A percentile compares a stretch with the other conserved stretches of the same genome.
Evolutionary conservation across 495 filamentous ascomycete species (phyloP).

Genomic region (Daldinia caldariorum): DNA sequence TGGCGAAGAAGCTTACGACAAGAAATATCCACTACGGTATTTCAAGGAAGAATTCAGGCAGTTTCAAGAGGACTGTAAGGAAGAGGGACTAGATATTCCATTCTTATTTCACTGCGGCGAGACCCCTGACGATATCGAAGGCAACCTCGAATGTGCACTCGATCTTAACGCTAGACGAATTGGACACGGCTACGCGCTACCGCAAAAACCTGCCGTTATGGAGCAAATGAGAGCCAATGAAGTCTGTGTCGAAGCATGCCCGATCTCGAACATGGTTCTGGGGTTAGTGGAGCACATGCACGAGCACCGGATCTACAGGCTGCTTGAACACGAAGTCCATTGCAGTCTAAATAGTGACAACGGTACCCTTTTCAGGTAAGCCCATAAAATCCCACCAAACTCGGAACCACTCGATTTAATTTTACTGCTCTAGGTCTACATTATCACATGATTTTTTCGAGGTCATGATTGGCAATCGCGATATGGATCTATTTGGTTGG

Average conservation of each 20-base stretch:
- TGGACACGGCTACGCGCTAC: slow-evolving; percentile 90
- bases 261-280: slow-evolving; percentile 85
- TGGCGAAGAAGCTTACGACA: slow-evolving; percentile 75
- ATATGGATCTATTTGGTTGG: slow-evolving; percentile 63
- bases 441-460: slow-evolving; percentile 68
- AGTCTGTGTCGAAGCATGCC: slow-evolving; percentile 88
- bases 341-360: slow-evolving; percentile 66
- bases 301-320: slow-evolving; percentile 60
- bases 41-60: slow-evolving; percentile 81
- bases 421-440: slow-evolving; percentile 54
- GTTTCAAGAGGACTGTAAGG: slow-evolving; percentile 77
- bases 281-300: slow-evolving; percentile 59
- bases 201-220: slow-evolving; percentile 84
- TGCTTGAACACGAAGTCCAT: slow-evolving; percentile 62
- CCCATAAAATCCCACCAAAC: not conserved
- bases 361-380: slow-evolving; percentile 63
- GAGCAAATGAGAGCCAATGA: slow-evolving; percentile 81
- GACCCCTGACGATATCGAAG: slow-evolving; percentile 80
- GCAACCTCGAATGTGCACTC: slow-evolving; percentile 89
- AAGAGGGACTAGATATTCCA: slow-evolving; percentile 80
- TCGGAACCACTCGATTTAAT: not conserved
- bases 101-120: slow-evolving; percentile 97
- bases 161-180: slow-evolving; percentile 85
- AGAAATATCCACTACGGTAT: slow-evolving; percentile 72
- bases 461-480: slow-evolving; percentile 60